Base-by-base conservation (phyloP, 441 rosid species). In the Viola pubescens region DNA sequence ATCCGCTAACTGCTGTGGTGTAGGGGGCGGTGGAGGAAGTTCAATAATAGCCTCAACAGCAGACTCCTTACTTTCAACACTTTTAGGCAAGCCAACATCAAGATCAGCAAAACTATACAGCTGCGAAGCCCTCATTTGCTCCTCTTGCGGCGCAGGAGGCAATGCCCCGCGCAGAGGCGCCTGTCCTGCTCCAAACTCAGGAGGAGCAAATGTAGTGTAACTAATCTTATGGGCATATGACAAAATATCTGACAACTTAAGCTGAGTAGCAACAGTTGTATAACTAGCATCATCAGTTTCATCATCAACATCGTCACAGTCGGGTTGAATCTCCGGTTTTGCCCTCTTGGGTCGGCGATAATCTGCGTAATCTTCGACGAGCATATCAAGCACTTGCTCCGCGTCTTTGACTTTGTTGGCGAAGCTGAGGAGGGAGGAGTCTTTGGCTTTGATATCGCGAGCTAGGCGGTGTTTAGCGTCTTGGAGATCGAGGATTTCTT, bases 61-160 rank as follows among this genome's bases (percentile, higher is more conserved):
- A 63, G 73, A 80, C 82, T 82, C 95, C 62, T 73, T 77, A 53
- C 64, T 50, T 58, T 85, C 85, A 9, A 52, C 76, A 1, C 26
- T 65, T 69, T 82, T 92, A 1, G 98, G 96, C 71, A 92, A 67
- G 12, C 97, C 96, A 12, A 92, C 85, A 68, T 92, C 96, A 19
- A 91, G 92, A 66, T 88, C 90, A 42, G 88, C 92, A 46, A 87
- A 87, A 7, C 66, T 61, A 57, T 92, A 92, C 44, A 92, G 74
- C 79, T 87, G 95, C 37, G 98, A 92, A 60, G 83, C 91, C 42
- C 98, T 80, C 95, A 92, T 79, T 77, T 92, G 94, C 74, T 92
- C 97, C 9, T 92, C 98, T 70, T 92, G 98, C 0, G 98, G 98
- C 7, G 95, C 98, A 58, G 98, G 98, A 39, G 98, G 97, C 0